Evolutionary conservation across 2,329 filamentous ascomycete species (phyloP).

Genomic region (Raffaelea arxii): DNA sequence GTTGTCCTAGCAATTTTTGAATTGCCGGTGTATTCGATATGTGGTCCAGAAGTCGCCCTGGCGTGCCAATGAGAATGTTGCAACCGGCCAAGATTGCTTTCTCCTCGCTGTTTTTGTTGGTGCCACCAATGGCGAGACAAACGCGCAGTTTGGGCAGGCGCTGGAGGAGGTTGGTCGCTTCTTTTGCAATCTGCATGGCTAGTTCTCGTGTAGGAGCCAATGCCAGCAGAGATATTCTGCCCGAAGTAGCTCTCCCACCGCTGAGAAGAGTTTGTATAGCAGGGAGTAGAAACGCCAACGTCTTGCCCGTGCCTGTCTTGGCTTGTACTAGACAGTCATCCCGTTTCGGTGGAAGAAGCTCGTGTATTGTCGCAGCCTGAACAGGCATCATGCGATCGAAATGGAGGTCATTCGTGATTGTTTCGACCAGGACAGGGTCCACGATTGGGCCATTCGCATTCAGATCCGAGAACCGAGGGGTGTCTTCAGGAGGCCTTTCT

Average conservation of each 20-base stretch:
- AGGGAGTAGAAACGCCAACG: constrained; percentile 73
- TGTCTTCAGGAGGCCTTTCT: constrained; percentile 30
- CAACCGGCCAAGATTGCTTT: constrained; percentile 61
- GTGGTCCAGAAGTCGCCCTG: constrained; percentile 70
- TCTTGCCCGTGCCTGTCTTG: constrained; percentile 83
- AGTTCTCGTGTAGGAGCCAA: constrained; percentile 64
- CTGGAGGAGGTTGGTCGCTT: constrained; percentile 62
- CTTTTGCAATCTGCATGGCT: constrained; percentile 59
- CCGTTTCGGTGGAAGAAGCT: constrained; percentile 34
- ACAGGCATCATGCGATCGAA: constrained; percentile 46
- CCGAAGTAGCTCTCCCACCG: constrained; percentile 16
- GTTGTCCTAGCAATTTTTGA: constrained; percentile 51
- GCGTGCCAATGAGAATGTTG: constrained; percentile 72
- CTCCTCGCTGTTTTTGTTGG: constrained; percentile 65
- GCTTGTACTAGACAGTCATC: constrained; percentile 63
- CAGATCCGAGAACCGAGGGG: constrained; percentile 36
- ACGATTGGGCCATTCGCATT: constrained; percentile 27
- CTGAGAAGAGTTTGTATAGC: constrained; percentile 66
- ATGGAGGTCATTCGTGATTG: constrained; percentile 37
- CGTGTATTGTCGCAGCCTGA: constrained; percentile 40
- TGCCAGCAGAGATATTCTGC: constrained; percentile 49
- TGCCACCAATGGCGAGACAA: constrained; percentile 69
- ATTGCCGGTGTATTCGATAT: constrained; percentile 63
- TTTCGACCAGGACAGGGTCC: constrained; percentile 35
- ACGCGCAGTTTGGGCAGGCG: constrained; percentile 66